A percentile compares a stretch with the other conserved stretches of the same genome.
Evolutionary conservation across 2,329 filamentous ascomycete species (phyloP).

Genomic region (Chaetomium globosum): DNA sequence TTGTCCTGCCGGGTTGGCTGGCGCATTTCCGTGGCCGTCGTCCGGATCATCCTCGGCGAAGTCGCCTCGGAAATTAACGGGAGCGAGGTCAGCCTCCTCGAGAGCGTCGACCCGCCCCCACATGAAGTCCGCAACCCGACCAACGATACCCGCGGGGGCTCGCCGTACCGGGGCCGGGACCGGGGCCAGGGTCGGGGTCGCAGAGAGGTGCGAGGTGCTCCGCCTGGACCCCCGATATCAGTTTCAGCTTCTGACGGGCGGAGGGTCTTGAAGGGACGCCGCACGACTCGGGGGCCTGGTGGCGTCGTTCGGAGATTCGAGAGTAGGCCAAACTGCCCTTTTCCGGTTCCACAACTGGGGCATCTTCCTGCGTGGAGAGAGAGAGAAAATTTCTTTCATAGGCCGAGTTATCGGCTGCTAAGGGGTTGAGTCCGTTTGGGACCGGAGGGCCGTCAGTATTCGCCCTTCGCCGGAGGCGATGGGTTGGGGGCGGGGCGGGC

Average conservation of each 20-base stretch:
- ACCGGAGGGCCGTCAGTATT: constrained; percentile 59
- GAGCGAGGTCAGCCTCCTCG: constrained; percentile 56
- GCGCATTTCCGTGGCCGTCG: constrained; percentile 37
- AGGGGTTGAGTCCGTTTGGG: constrained; percentile 50
- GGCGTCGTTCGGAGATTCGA: not conserved
- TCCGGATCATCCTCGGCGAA: constrained; percentile 41
- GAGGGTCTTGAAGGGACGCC: not conserved
- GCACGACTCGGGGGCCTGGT: not conserved
- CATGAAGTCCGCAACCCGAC: constrained; percentile 60
- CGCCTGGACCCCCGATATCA: not conserved
- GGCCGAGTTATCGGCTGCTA: constrained; percentile 65
- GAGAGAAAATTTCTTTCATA: constrained; percentile 50
- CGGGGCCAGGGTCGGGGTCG: not conserved
- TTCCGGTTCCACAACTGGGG: not conserved
- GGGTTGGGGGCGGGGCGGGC: constrained; percentile 26
- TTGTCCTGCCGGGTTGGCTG: constrained; percentile 44
- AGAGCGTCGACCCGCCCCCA: constrained; percentile 60
- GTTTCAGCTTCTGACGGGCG: not conserved
- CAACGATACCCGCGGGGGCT: constrained; percentile 45
- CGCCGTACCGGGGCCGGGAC: not conserved
- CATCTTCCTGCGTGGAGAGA: constrained; percentile 5
- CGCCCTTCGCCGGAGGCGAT: constrained; percentile 51
- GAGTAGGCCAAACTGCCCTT: not conserved
- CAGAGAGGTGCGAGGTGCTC: not conserved
- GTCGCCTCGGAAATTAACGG: constrained; percentile 49